Conservation (phyloP, 176 grass and related monocot genomes). For the Tillandsia leiboldiana region DNA sequence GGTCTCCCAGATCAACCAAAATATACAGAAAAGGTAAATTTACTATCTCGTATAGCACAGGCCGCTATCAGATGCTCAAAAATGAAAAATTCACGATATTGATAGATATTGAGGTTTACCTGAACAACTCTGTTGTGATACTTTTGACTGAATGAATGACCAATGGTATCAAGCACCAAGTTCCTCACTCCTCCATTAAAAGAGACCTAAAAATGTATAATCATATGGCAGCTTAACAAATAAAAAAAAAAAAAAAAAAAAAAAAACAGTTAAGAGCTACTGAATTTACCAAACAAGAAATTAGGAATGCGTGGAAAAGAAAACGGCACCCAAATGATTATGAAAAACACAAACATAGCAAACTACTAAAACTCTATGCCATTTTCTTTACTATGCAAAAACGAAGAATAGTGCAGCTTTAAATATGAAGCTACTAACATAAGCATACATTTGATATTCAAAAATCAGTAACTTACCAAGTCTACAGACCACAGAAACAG, state of each 20-base stretch:
- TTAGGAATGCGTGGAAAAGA: slow-evolving; percentile 1
- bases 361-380: neutral
- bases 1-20: neutral
- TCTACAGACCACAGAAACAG: slow-evolving; percentile 75
- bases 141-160: slow-evolving; percentile 62
- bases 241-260: slow-evolving; percentile 2
- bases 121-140: slow-evolving; percentile 84
- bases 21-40: neutral
- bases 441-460: neutral
- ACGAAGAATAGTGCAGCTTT: too few species aligned
- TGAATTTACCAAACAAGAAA: neutral
- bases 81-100: neutral
- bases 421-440: too few species aligned
- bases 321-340: neutral
- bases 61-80: neutral
- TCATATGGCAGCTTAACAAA: slow-evolving; percentile 30
- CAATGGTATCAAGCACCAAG: slow-evolving; percentile 68
- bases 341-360: neutral
- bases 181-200: slow-evolving; percentile 57
- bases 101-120: slow-evolving; percentile 27
- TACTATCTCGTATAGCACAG: neutral
- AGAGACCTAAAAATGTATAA: slow-evolving; percentile 72
- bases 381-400: neutral
- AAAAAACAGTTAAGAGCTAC: neutral
- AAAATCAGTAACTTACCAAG: slow-evolving; percentile 50